Evolutionary conservation across 768 basidiomycete genomes (phyloP).

Genomic region (Mycena leptocephala): DNA sequence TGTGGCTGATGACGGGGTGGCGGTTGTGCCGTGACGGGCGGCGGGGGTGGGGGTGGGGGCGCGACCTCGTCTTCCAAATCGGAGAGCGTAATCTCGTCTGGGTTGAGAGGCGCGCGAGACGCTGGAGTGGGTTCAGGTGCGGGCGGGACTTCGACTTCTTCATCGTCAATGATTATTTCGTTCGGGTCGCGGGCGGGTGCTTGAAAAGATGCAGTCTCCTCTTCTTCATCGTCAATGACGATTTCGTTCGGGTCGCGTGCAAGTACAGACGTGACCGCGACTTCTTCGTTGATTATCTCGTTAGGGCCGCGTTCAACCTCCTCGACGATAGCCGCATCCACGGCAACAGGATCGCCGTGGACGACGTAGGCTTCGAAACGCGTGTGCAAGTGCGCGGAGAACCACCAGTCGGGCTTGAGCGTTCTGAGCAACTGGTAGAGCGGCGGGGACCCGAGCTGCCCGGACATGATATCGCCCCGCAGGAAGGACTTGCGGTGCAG

Average conservation of each 20-base stretch:
- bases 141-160: conserved; percentile 14
- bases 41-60: conserved; percentile 35
- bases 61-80: conserved; percentile 54
- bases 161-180: background rate
- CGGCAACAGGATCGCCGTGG: conserved; percentile 44
- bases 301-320: conserved; percentile 16
- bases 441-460: conserved; percentile 91
- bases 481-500: conserved; percentile 89
- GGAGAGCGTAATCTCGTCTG: conserved; percentile 62
- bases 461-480: conserved; percentile 73
- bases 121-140: conserved; percentile 46
- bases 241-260: conserved; percentile 11
- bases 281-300: conserved; percentile 22
- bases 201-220: conserved; percentile 40
- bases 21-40: conserved; percentile 20
- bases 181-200: conserved; percentile 36
- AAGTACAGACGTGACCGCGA: background rate
- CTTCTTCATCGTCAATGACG: background rate
- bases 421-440: conserved; percentile 52
- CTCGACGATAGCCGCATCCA: conserved; percentile 55
- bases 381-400: conserved; percentile 82
- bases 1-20: background rate
- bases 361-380: conserved; percentile 74
- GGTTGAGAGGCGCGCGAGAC: conserved; percentile 42
- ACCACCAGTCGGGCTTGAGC: conserved; percentile 80